These are phyloP conservation scores for Suillus lakei DNA, from an alignment of 768 basidiomycete species.

Conservation along the genomic window DNA sequence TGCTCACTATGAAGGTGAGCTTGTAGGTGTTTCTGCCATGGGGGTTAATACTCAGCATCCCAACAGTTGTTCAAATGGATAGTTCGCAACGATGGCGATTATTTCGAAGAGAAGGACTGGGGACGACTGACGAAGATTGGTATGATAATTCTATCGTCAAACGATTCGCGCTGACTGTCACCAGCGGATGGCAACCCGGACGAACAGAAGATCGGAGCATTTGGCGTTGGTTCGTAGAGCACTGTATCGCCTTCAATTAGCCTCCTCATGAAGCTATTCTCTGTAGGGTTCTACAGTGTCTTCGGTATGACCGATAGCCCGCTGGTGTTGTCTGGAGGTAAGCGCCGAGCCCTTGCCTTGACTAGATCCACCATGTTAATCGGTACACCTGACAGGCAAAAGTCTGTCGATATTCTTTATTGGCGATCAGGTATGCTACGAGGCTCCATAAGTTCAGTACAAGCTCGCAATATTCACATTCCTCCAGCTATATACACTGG, in stretches of 20 bases:
- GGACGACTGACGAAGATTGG: constrained; percentile 50
- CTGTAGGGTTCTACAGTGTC: constrained; percentile 30
- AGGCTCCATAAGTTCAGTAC: background rate
- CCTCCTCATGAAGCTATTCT: background rate
- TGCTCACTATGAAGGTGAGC: constrained; percentile 10
- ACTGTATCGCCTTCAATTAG: background rate
- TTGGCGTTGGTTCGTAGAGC: constrained; percentile 35
- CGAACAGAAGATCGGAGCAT: constrained; percentile 56
- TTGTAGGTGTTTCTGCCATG: background rate
- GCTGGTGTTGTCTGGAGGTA: constrained; percentile 28
- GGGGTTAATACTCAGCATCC: background rate
- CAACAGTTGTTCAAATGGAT: constrained; percentile 43
- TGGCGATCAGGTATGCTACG: constrained; percentile 14
- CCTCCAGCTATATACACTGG: background rate
- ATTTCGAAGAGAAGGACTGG: constrained; percentile 54
- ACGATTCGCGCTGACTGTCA: background rate
- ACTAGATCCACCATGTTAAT: background rate
- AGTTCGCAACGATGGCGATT: constrained; percentile 52
- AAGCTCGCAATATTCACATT: background rate
- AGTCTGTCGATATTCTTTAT: constrained; percentile 11
- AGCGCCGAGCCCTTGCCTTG: background rate
- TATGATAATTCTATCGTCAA: constrained; percentile 7
- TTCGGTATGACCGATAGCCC: constrained; percentile 35
- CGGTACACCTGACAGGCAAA: background rate
- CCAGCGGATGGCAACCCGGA: constrained; percentile 59